Evolutionary conservation across 805 yeast genomes (phyloP), one percentile per base, ranked within the genome.

Genomic region (Isabelozyma heimii): DNA sequence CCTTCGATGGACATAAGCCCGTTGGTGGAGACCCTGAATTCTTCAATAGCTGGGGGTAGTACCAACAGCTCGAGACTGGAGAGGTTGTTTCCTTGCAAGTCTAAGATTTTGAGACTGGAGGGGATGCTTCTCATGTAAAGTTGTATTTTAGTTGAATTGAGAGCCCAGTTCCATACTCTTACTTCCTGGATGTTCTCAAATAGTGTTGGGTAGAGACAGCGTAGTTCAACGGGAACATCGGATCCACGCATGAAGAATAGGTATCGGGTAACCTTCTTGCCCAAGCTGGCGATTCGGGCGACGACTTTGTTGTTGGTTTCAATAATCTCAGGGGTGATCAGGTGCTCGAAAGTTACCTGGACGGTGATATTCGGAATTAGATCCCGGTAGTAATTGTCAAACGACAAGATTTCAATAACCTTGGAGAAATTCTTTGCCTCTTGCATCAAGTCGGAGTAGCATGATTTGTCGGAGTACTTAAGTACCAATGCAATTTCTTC

Each of bases 21-120:
- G 44, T 59, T 60, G 24, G 62, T 58, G 8, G 53, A 44, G 1
- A 60, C 13, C 3, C 42, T 26, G 8, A 60, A 33, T 37, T 41
- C 43, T 35, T 53, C 50, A 6, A 60, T 37, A 8, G 53, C 39
- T 0, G 44, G 43, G 2, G 63, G 59, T 2, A 54, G n/a, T 4
- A 42, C 37, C 8, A 60, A 20, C 28, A 46, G 46, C 5, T 47
- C 45, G 26, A 59, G 43, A 9, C 45, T 44, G 2, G 56, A 48
- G 16, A 60, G 48, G n/a, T 46, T 39, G 46, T 59, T 60, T 9
- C 51, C 58, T 9, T 51, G 45, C 8, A 60, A 42, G 30, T 58
- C 59, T 13, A 60, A 41, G 1, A 52, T 39, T 20, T 44, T 41
- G 8, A 58, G 43, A 8, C 28, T 28, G 1, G 20, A 12, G 2